Percentiles rank a stretch among this genome's conserved stretches.
These are phyloP conservation scores for Eragrostis curvula DNA, from an alignment of 176 grass and related monocot species.

Conservation along the genomic window DNA sequence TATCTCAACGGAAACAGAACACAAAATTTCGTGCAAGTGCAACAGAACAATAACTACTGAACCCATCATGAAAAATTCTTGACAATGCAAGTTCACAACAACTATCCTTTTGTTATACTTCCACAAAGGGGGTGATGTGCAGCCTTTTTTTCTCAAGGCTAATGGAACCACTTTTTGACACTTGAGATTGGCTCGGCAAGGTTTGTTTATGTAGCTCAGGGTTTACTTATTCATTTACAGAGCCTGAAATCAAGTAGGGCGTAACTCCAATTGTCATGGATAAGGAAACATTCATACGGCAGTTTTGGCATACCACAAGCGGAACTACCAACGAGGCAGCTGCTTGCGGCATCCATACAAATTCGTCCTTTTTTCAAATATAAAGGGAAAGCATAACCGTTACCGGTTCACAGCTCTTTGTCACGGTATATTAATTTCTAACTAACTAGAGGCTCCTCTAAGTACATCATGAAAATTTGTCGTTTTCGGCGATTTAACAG, in stretches of 20 bases:
- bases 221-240: neutral
- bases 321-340: neutral
- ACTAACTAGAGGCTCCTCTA: neutral
- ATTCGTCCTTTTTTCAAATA: neutral
- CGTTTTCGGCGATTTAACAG: neutral
- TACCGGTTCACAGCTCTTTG: neutral
- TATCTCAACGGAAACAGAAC: slow-evolving; percentile 5
- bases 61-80: neutral
- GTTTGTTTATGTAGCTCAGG: neutral
- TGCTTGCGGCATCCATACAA: neutral
- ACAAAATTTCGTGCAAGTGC: neutral
- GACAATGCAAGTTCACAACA: neutral
- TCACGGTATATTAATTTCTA: neutral
- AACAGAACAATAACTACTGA: neutral
- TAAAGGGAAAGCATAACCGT: neutral
- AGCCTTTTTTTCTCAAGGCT: neutral
- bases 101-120: neutral
- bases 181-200: neutral
- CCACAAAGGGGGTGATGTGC: neutral
- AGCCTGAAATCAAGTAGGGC: neutral
- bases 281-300: neutral
- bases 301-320: neutral
- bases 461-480: neutral
- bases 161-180: neutral
- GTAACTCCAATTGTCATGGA: slow-evolving; percentile 9